Conservation (phyloP, 2,329 filamentous ascomycete species). For the Curvularia sp. region DNA sequence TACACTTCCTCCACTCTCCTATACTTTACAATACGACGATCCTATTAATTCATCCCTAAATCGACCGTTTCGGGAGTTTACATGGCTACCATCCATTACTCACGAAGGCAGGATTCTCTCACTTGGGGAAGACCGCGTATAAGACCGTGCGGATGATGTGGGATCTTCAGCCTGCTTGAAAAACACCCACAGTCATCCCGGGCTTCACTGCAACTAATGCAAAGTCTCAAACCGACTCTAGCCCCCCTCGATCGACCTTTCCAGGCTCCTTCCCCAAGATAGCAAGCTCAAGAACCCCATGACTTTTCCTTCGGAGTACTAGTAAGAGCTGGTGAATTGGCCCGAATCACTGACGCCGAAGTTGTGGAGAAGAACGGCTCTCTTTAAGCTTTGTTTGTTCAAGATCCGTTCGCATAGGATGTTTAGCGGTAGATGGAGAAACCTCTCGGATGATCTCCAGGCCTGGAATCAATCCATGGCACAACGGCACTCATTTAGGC, state of each 20-base stretch:
- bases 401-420: too few relatives aligned
- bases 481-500: too few relatives aligned
- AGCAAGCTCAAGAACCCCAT: not conserved
- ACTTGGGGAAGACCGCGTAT: not conserved
- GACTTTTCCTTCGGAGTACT: not conserved
- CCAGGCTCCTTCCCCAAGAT: not conserved
- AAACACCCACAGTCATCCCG: not conserved
- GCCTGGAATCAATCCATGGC: too few relatives aligned
- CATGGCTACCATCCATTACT: not conserved
- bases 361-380: not conserved
- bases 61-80: not conserved
- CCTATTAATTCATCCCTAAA: not conserved
- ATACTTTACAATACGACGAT: too few relatives aligned
- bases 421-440: too few relatives aligned
- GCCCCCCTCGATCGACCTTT: not conserved
- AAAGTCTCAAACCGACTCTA: not conserved
- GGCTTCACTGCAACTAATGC: not conserved
- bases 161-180: not conserved
- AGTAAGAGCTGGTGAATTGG: not conserved
- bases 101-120: not conserved
- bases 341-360: not conserved
- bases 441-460: too few relatives aligned
- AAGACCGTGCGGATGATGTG: not conserved
- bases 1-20: too few relatives aligned
- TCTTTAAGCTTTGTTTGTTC: not conserved